phyloP scores from a whole-genome alignment of 371 early-diverging fungal species.

The Dinochytrium kinnereticum region DNA sequence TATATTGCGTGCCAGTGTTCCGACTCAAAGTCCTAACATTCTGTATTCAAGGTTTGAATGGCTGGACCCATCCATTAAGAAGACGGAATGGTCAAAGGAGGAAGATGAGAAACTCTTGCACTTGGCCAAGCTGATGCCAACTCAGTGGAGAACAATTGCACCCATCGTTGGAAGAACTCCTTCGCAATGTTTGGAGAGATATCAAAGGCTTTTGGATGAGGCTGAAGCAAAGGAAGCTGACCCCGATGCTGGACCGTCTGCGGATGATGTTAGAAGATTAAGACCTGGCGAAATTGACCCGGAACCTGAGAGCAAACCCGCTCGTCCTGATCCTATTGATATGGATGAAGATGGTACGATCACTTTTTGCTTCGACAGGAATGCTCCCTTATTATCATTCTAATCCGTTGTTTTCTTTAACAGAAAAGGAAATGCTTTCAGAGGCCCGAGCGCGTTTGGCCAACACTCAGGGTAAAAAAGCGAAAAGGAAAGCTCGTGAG shows the following conservation, averaged over 20 bases:
- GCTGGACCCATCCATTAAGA: conserved; percentile 97
- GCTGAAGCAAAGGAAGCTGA: conserved; percentile 72
- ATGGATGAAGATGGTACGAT: conserved; percentile 91
- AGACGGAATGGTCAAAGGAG: conserved; percentile 98
- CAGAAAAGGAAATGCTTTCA: conserved; percentile 96
- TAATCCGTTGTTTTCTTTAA: neutral
- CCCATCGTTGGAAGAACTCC: conserved; percentile 98
- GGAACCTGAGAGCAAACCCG: conserved; percentile 95
- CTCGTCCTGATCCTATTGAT: conserved; percentile 97
- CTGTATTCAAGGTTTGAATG: conserved; percentile 71
- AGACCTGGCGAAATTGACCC: conserved; percentile 98
- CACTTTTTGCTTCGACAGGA: conserved; percentile 15
- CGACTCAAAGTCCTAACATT: neutral
- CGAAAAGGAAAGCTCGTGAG: conserved; percentile 97
- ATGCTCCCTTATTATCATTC: no score
- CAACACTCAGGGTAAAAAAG: conserved; percentile 98
- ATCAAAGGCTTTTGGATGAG: conserved; percentile 93
- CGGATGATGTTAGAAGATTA: conserved; percentile 74
- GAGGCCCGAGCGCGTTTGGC: conserved; percentile 98
- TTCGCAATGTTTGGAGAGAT: conserved; percentile 96
- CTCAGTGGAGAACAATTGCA: conserved; percentile 98
- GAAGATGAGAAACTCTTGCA: conserved; percentile 97
- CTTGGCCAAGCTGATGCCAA: conserved; percentile 98
- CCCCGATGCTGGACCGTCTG: conserved; percentile 75
- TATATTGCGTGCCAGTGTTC: neutral